Base-by-base conservation (phyloP, 2,329 filamentous ascomycete species). In the Pyrenophora seminiperda region DNA sequence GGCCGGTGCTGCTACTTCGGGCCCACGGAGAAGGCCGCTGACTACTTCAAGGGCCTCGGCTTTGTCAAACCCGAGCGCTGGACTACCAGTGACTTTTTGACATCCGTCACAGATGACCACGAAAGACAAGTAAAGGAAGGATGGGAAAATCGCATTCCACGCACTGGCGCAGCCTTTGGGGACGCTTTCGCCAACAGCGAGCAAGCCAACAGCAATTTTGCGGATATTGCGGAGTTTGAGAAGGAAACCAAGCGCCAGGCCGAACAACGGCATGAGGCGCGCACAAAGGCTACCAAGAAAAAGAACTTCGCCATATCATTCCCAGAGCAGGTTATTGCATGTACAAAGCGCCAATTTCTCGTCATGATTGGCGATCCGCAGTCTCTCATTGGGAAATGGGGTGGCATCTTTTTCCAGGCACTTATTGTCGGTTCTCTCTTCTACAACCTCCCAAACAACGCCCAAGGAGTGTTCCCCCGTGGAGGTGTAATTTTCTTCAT, bases 31-130 rank as follows among this genome's bases (percentile, higher is more conserved):
- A 77, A 82, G 36, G 87, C 87, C 3, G 81, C 79, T 47, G 75
- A 82, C 49, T 90, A 88, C 69, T 89, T 90, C 65, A 77, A 84
- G 50, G 77, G 84, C 41, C 76, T 89, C 13, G 87, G 86, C 7
- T 88, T 85, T 67, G 63, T 82, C 40, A 83, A 77, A 51, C 80
- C 81, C 0, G 76, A 82, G 5, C 75, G 83, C 41, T 81, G 87
- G 65, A 92, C 89, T 0, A 91, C 89, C 0, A 84, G 88, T 1
- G 87, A 90, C 66, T 90, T 89, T 75, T 72, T 90, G 40, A 90
- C 86, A 1, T 87, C 85, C 17, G 86, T 90, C 74, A 89, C 86
- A 6, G 82, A 83, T 34, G 75, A 79, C 1, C 76, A 83, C 46
- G 85, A 86, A 51, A 77, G 85, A 24, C 74, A 81, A 24, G 68